Base-by-base conservation (phyloP, 352 stramenopile genomes). In the Phytophthora ohioensis region DNA sequence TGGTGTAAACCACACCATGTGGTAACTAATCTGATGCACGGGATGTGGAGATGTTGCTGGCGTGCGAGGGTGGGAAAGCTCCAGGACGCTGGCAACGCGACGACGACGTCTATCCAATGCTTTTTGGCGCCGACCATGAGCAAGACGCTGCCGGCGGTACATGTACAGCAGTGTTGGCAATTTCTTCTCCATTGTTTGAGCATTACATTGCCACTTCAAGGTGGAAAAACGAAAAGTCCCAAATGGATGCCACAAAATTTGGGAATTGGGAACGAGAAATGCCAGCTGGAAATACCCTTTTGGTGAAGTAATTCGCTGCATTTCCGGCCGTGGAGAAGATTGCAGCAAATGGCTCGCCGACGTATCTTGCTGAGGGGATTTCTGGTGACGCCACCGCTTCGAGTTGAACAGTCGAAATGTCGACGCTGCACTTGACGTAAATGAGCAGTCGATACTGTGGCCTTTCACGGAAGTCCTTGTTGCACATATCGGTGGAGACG, bases 41-140 rank as follows among this genome's bases (percentile, higher is more conserved):
- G 30, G 61, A 69, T 69, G 51, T 68, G 57, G 31, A 58, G 21
- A 2, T 27, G 27, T 53, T 57, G 34, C 54, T 65, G 58, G 66
- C 66, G 57, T 68, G 66, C 66, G 46, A 48, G 66, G 15, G 59
- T 59, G 59, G 66, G 61, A 64, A 73, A 8, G 51, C 43, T 58
- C 58, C 21, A 42, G 48, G 47, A 53, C 11, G 17, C 7, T 11
- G 43, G 66, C 59, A 65, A 69, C 31, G 38, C 21, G 21, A 64
- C 66, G 59, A 73, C 43, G 31, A 49, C 11, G 51, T 45, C 42
- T 64, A 47, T 63, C 59, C 66, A 63, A 73, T 58, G 57, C 49
- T 63, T 68, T 60, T 54, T 48, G 55, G 31, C 30, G 38, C 8
- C 13, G 17, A 17, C 13, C 55, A 27, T 30, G 42, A 34, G 17